phyloP scores from a whole-genome alignment of 768 basidiomycete species.

The Tylopilus cervinicoccineus region DNA sequence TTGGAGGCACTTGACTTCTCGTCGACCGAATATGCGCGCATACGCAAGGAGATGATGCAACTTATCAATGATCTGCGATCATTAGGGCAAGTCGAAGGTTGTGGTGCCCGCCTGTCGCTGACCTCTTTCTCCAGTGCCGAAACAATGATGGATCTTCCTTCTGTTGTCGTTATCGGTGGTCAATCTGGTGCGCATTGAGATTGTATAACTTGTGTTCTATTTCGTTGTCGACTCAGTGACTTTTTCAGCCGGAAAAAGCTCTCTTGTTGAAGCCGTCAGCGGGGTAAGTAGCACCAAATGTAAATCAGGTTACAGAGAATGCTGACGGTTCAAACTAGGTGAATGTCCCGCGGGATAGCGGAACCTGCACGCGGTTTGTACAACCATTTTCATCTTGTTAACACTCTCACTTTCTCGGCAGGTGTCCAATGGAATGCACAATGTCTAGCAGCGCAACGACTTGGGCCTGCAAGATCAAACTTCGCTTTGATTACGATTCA shows the following conservation, averaged over 20 bases:
- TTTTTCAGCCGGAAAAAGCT: conserved; percentile 52
- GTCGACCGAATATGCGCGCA: conserved; percentile 37
- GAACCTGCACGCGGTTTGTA: conserved; percentile 53
- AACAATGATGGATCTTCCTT: conserved; percentile 42
- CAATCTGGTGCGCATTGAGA: conserved; percentile 43
- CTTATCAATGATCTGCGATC: conserved; percentile 36
- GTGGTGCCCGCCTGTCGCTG: not conserved
- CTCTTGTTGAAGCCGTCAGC: conserved; percentile 53
- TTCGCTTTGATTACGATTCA: conserved; percentile 34
- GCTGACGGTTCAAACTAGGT: conserved; percentile 35
- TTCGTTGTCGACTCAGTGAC: not conserved
- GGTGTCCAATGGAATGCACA: conserved; percentile 53
- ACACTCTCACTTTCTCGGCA: conserved; percentile 14
- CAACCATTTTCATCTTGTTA: not conserved
- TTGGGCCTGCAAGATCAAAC: conserved; percentile 45
- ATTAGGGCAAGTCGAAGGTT: conserved; percentile 33
- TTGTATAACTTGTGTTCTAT: not conserved
- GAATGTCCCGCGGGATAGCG: conserved; percentile 57
- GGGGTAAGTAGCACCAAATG: conserved; percentile 36
- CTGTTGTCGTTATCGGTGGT: conserved; percentile 51
- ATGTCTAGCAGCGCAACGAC: conserved; percentile 37
- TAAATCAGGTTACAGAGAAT: not conserved
- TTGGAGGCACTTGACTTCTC: conserved; percentile 22
- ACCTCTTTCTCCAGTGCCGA: conserved; percentile 30
- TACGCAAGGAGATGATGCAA: conserved; percentile 37